Percentiles rank a stretch among this genome's conserved stretches.
Conservation (phyloP, 208 protist genomes). For the Perkinsela sp. region DNA sequence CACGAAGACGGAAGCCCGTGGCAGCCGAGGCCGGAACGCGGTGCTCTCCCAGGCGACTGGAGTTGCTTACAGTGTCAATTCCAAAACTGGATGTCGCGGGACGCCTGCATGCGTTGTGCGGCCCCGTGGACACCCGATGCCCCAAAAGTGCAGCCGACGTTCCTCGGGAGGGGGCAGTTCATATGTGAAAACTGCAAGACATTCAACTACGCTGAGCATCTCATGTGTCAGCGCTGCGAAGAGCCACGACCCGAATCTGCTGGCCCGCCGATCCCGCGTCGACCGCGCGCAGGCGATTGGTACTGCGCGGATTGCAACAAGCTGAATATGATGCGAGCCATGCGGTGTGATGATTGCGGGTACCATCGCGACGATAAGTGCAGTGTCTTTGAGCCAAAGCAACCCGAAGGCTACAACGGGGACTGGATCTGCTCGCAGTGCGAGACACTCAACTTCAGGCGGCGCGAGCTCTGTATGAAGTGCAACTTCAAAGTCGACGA, state of each 20-base stretch:
- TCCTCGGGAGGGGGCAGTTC: not conserved
- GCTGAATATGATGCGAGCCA: not conserved
- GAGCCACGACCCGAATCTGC: not conserved
- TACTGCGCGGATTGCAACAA: not conserved
- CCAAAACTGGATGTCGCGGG: slow-evolving; percentile 1
- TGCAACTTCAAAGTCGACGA: not conserved
- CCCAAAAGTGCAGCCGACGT: not conserved
- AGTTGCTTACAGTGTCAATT: not conserved
- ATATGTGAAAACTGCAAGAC: not conserved
- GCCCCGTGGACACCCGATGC: not conserved
- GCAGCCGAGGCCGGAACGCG: not conserved
- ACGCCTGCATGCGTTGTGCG: not conserved
- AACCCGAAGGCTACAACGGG: not conserved
- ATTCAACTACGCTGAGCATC: not conserved
- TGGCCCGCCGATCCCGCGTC: not conserved
- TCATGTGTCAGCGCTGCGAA: not conserved
- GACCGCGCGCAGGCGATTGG: not conserved
- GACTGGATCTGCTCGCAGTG: slow-evolving; percentile 2
- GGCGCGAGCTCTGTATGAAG: not conserved
- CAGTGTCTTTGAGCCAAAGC: not conserved
- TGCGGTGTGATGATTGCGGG: not conserved
- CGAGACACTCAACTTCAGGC: slow-evolving; percentile 1
- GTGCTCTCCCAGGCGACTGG: slow-evolving; percentile 1
- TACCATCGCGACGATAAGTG: not conserved
- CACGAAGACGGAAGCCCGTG: not conserved